These are phyloP conservation scores for Meira miltonrushii DNA, from an alignment of 1,284 basidiomycete genomes.

Conservation along the genomic window DNA sequence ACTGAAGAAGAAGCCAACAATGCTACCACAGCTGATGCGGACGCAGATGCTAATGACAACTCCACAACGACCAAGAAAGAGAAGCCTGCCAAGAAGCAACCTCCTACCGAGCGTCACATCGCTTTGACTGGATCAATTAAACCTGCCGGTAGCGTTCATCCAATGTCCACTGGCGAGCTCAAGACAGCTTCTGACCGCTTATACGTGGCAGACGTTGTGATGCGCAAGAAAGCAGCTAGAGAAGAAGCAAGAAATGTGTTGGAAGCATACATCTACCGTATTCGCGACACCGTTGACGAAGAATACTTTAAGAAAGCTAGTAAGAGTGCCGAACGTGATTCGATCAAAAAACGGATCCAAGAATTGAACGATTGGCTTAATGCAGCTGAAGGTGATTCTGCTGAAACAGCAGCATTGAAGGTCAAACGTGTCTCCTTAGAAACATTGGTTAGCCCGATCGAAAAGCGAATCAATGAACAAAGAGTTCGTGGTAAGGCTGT, in stretches of 20 bases:
- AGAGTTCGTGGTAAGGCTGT: slow-evolving; percentile 64
- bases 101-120: slow-evolving; percentile 11
- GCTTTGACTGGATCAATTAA: slow-evolving; percentile 24
- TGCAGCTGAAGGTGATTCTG: slow-evolving; percentile 71
- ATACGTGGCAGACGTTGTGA: slow-evolving; percentile 64
- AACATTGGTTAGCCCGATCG: slow-evolving; percentile 71
- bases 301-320: slow-evolving; percentile 70
- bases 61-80: slow-evolving; percentile 1
- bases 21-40: slow-evolving; percentile 13
- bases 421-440: slow-evolving; percentile 58
- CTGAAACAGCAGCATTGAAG: slow-evolving; percentile 56
- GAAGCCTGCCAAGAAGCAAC: slow-evolving; percentile 5
- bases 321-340: slow-evolving; percentile 65
- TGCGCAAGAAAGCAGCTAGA: slow-evolving; percentile 68
- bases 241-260: slow-evolving; percentile 89
- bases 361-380: slow-evolving; percentile 76
- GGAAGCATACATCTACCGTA: slow-evolving; percentile 83
- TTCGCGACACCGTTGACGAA: slow-evolving; percentile 69
- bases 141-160: slow-evolving; percentile 22
- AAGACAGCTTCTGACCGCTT: slow-evolving; percentile 42
- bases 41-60: slow-evolving; percentile 7
- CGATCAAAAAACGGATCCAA: slow-evolving; percentile 64
- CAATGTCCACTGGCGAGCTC: slow-evolving; percentile 37
- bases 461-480: slow-evolving; percentile 79
- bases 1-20: slow-evolving; percentile 20